Conservation (phyloP, 495 filamentous ascomycete species). For the Aspergillus sclerotioniger region DNA sequence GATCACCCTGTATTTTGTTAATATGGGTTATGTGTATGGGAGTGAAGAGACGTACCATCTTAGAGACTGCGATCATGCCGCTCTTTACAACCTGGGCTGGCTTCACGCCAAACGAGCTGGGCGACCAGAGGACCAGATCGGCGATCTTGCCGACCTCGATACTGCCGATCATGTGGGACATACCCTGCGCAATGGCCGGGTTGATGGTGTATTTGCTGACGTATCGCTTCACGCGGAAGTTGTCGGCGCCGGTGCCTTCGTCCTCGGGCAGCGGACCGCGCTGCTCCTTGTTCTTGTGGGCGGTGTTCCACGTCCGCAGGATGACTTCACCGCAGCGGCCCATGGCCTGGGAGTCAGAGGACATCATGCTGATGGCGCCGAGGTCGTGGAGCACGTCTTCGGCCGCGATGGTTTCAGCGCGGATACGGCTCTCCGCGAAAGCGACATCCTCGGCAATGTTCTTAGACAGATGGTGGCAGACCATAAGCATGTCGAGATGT, state of each 20-base stretch:
- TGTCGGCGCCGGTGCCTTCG: conserved; percentile 78
- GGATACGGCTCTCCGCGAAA: conserved; percentile 93
- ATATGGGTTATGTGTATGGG: conserved; percentile 1
- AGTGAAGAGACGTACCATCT: conserved; percentile 62
- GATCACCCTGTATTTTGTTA: conserved; percentile 66
- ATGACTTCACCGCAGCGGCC: conserved; percentile 95
- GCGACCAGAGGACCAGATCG: conserved; percentile 87
- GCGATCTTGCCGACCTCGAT: conserved; percentile 90
- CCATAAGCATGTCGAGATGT: conserved; percentile 98
- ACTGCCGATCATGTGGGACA: conserved; percentile 85
- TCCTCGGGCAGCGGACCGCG: conserved; percentile 76
- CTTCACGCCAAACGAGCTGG: conserved; percentile 85
- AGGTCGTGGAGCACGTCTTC: conserved; percentile 97
- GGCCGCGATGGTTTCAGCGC: conserved; percentile 93
- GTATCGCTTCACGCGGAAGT: conserved; percentile 91
- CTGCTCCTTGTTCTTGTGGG: conserved; percentile 95
- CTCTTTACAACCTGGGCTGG: conserved; percentile 82
- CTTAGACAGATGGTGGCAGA: conserved; percentile 90
- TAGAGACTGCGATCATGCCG: conserved; percentile 79
- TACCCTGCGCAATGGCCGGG: conserved; percentile 89
- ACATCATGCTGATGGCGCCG: conserved; percentile 98
- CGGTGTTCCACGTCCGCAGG: conserved; percentile 94
- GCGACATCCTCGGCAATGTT: conserved; percentile 95
- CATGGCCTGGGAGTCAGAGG: conserved; percentile 95
- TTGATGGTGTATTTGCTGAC: conserved; percentile 98